Evolutionary conservation across 2,329 filamentous ascomycete species (phyloP).

Genomic region (Fusarium sp.): DNA sequence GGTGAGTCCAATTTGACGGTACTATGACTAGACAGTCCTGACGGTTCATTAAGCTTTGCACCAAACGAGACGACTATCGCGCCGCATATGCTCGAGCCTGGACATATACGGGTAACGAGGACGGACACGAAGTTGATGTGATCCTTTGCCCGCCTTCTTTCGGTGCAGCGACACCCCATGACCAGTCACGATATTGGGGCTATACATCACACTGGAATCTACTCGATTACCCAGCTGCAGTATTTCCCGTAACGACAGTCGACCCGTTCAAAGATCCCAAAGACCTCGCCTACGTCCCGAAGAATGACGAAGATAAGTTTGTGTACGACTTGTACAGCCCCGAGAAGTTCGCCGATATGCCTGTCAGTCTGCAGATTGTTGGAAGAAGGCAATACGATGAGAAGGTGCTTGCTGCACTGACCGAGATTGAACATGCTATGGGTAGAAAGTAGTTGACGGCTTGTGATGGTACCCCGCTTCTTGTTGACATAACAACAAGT

Average conservation of each 20-base stretch:
- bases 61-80: slow-evolving; percentile 59
- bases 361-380: slow-evolving; percentile 51
- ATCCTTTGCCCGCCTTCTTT: slow-evolving; percentile 74
- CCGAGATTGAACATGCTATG: slow-evolving; percentile 48
- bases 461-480: background rate
- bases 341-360: slow-evolving; percentile 46
- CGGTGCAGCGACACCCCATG: slow-evolving; percentile 63
- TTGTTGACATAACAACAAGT: background rate
- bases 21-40: rapidly evolving
- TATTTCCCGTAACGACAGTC: slow-evolving; percentile 69
- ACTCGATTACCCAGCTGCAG: slow-evolving; percentile 74
- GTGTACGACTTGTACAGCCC: slow-evolving; percentile 51
- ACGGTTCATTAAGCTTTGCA: slow-evolving; percentile 48
- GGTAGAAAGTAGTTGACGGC: slow-evolving; percentile 23
- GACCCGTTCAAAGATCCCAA: slow-evolving; percentile 48
- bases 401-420: slow-evolving; percentile 50
- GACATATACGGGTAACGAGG: slow-evolving; percentile 53
- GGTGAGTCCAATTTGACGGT: slow-evolving; percentile 32
- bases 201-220: slow-evolving; percentile 80
- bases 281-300: slow-evolving; percentile 46
- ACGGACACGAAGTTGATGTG: slow-evolving; percentile 66
- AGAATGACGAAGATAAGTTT: slow-evolving; percentile 51
- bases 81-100: slow-evolving; percentile 56
- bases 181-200: slow-evolving; percentile 67
- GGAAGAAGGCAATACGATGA: slow-evolving; percentile 52